These are phyloP conservation scores for Solanum hybrid DNA, from an alignment of 305 asterid species.

Conservation along the genomic window DNA sequence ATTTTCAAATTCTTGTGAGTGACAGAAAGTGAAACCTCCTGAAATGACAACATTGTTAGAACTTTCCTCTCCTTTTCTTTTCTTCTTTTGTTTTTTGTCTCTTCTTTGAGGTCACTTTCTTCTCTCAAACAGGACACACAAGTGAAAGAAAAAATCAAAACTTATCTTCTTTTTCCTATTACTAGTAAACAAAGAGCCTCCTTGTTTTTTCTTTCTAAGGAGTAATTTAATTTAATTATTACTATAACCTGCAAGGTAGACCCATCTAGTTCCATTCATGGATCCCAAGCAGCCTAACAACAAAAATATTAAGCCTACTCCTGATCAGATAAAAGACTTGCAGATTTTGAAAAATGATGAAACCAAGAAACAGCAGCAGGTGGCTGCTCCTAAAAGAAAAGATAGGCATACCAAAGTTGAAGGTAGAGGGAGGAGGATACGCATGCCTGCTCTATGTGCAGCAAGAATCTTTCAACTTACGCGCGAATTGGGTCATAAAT, in stretches of 20 bases:
- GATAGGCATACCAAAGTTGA: slow-evolving; percentile 77
- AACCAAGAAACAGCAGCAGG: slow-evolving; percentile 13
- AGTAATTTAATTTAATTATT: not conserved
- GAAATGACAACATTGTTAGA: not conserved
- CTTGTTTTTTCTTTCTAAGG: not conserved
- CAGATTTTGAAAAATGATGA: not conserved
- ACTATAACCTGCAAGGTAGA: not conserved
- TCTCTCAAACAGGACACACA: not conserved
- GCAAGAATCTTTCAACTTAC: slow-evolving; percentile 77
- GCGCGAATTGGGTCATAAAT: slow-evolving; percentile 57
- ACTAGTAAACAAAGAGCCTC: not conserved
- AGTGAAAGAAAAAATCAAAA: not conserved
- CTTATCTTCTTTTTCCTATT: not conserved
- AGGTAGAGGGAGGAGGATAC: slow-evolving; percentile 66
- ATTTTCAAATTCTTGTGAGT: not conserved
- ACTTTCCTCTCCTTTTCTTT: not conserved
- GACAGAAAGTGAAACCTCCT: not conserved
- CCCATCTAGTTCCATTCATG: not conserved
- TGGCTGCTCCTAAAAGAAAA: slow-evolving; percentile 46
- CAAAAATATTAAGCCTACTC: not conserved
- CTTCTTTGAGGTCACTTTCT: not conserved
- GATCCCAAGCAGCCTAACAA: not conserved
- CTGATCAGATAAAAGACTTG: not conserved
- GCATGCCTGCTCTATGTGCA: slow-evolving; percentile 76
- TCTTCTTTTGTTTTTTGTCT: not conserved